Percentiles rank a stretch among this genome's conserved stretches.
Conservation (phyloP, 2,329 filamentous ascomycete genomes). For the Neocatenulostroma microsporum region DNA sequence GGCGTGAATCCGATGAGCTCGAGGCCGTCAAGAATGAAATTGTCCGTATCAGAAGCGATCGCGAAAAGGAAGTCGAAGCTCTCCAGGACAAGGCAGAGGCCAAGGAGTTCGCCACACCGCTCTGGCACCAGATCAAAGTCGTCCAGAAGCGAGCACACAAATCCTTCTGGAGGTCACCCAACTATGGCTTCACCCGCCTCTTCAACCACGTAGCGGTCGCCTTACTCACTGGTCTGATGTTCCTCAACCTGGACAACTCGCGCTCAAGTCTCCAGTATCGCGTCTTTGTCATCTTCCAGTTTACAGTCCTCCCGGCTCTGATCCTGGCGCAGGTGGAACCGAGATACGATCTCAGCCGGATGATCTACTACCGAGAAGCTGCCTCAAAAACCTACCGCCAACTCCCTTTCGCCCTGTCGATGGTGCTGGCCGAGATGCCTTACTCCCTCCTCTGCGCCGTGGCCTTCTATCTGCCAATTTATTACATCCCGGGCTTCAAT, state of each 20-base stretch:
- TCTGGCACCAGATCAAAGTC: conserved; percentile 67
- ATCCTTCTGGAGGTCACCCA: conserved; percentile 75
- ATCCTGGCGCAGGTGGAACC: conserved; percentile 78
- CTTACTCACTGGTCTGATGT: conserved; percentile 70
- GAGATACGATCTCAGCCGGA: conserved; percentile 70
- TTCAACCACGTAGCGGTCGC: conserved; percentile 79
- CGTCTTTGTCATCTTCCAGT: conserved; percentile 82
- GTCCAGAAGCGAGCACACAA: conserved; percentile 67
- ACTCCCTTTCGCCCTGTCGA: conserved; percentile 67
- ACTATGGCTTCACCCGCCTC: conserved; percentile 81
- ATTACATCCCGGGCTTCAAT: conserved; percentile 75
- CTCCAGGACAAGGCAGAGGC: conserved; percentile 46
- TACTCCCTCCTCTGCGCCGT: conserved; percentile 76
- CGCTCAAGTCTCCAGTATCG: conserved; percentile 69
- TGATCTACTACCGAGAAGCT: conserved; percentile 79
- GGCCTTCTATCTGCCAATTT: conserved; percentile 71
- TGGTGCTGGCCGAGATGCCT: conserved; percentile 77
- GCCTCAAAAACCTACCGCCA: conserved; percentile 80
- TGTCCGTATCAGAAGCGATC: conserved; percentile 54
- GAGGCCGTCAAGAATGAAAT: conserved; percentile 60
- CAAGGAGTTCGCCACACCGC: conserved; percentile 74
- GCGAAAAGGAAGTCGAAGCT: conserved; percentile 42
- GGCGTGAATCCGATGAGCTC: conserved; percentile 65
- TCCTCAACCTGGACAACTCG: conserved; percentile 68
- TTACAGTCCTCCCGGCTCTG: conserved; percentile 73